Conservation (phyloP, 805 yeast species). For the Lipomyces yamadae region DNA sequence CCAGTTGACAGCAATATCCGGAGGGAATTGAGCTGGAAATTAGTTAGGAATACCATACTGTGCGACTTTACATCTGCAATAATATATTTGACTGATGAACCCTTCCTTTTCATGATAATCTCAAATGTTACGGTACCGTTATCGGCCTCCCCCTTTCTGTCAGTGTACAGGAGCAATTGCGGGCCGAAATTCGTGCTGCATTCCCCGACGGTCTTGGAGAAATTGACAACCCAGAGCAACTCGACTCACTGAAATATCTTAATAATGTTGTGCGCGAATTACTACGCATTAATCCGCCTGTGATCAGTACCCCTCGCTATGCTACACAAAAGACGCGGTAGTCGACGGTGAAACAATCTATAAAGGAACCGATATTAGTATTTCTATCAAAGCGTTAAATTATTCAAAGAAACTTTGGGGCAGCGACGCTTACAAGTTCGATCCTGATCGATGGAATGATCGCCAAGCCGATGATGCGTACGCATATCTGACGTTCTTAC, state of each 20-base stretch:
- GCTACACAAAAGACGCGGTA: conserved; percentile 10
- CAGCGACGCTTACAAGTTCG: conserved; percentile 26
- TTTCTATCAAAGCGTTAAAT: neutral
- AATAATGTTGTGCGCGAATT: conserved; percentile 25
- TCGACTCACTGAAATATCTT: conserved; percentile 22
- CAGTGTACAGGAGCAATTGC: conserved; percentile 23
- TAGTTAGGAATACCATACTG: no score
- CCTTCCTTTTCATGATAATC: no score
- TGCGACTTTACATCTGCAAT: no score
- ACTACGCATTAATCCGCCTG: conserved; percentile 28
- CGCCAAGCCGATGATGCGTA: conserved; percentile 24
- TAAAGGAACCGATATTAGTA: conserved; percentile 15
- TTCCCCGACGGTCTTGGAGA: conserved; percentile 26
- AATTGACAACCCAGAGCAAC: conserved; percentile 19
- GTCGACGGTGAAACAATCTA: conserved; percentile 16
- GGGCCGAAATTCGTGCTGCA: conserved; percentile 22
- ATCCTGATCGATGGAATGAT: conserved; percentile 34
- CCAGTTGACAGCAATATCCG: no score
- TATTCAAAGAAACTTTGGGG: conserved; percentile 21
- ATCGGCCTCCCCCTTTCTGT: no score
- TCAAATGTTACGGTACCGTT: no score
- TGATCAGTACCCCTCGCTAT: conserved; percentile 17
- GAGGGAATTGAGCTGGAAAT: no score
- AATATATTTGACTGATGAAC: no score
- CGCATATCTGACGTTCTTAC: conserved; percentile 27